These are phyloP conservation scores for Cairneyella variabilis DNA, from an alignment of 495 filamentous ascomycete genomes.

Conservation along the genomic window DNA sequence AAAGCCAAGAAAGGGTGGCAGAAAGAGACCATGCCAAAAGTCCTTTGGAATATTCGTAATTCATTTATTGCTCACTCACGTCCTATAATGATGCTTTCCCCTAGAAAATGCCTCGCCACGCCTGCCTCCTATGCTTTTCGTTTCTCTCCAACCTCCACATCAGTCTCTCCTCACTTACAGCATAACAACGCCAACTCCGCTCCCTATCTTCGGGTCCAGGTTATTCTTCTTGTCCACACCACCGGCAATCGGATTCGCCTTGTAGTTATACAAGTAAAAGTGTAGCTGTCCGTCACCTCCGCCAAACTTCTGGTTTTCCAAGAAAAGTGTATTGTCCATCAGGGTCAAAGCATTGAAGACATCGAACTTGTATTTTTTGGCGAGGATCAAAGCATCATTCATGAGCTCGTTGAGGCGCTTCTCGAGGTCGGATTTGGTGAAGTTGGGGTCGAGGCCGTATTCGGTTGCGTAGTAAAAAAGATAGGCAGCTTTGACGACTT, in stretches of 20 bases:
- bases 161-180: too few species aligned
- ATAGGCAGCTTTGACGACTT: slow-evolving; percentile 79
- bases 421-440: slow-evolving; percentile 56
- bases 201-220: slow-evolving; percentile 69
- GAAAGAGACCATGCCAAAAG: too few species aligned
- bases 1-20: too few species aligned
- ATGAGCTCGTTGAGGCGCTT: slow-evolving; percentile 70
- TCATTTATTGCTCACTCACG: too few species aligned
- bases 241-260: slow-evolving; percentile 72
- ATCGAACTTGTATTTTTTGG: slow-evolving; percentile 85
- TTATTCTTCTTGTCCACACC: slow-evolving; percentile 77
- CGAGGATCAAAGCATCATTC: slow-evolving; percentile 81
- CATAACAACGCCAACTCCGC: slow-evolving; percentile 89
- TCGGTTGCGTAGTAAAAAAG: slow-evolving; percentile 96
- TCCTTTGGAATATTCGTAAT: too few species aligned
- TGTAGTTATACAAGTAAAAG: slow-evolving; percentile 97
- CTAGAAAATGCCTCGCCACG: too few species aligned
- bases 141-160: too few species aligned
- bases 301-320: slow-evolving; percentile 89
- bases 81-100: too few species aligned
- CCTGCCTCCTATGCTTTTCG: too few species aligned
- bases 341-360: slow-evolving; percentile 95
- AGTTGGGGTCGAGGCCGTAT: slow-evolving; percentile 54
- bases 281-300: slow-evolving; percentile 90
- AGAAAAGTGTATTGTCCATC: slow-evolving; percentile 89